phyloP scores from a whole-genome alignment of 2,329 filamentous ascomycete genomes.

The Curvularia verruculosa region DNA sequence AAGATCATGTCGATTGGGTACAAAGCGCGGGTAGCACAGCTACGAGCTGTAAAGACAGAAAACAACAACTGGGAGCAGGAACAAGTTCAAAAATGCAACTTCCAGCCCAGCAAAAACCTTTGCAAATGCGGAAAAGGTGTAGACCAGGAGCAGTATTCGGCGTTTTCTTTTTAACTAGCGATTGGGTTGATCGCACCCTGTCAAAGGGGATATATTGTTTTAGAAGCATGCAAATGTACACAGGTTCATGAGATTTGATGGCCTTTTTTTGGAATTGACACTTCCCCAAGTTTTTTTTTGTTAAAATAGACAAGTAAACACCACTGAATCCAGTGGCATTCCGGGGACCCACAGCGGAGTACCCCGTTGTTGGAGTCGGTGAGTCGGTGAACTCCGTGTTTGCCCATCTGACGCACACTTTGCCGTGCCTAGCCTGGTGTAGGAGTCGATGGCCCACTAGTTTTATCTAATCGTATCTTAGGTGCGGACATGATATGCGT shows the following conservation, averaged over 20 bases:
- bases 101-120: constrained; percentile 1
- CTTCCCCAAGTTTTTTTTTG: not conserved
- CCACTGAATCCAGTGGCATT: not conserved
- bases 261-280: not conserved
- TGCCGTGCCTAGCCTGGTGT: constrained; percentile 25
- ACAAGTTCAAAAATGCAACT: constrained; percentile 18
- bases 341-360: constrained; percentile 17
- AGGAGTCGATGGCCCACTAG: constrained; percentile 11
- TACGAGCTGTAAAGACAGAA: constrained; percentile 2
- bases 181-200: constrained; percentile 24
- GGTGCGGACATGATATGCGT: too few species aligned
- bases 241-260: constrained; percentile 4
- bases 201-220: not conserved
- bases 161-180: constrained; percentile 25
- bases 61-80: constrained; percentile 7
- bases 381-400: constrained; percentile 26
- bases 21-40: constrained; percentile 5
- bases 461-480: constrained; percentile 34
- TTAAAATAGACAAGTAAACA: not conserved
- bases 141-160: constrained; percentile 35
- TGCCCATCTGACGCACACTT: constrained; percentile 7
- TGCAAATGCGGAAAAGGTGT: constrained; percentile 30
- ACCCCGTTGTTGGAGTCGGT: constrained; percentile 17
- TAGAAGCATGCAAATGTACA: constrained; percentile 1
- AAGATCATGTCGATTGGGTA: constrained; percentile 20